Conservation (phyloP, 805 yeast species). For the Candida ipomoeae region DNA sequence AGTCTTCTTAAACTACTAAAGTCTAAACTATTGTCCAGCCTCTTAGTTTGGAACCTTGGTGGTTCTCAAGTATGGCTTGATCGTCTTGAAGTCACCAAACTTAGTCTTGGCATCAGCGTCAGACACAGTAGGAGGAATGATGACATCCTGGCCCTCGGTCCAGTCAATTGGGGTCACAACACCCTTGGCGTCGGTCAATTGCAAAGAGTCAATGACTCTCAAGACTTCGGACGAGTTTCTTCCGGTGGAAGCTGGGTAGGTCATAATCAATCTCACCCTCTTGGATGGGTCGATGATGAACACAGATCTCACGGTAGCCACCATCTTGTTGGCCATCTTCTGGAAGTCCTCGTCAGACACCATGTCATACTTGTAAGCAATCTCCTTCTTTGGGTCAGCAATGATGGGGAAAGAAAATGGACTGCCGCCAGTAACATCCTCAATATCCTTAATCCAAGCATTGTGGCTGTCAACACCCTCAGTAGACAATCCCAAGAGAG, state of each 20-base stretch:
- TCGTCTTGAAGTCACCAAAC: constrained; percentile 57
- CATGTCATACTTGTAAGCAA: constrained; percentile 65
- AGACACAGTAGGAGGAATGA: constrained; percentile 62
- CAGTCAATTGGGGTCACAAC: constrained; percentile 70
- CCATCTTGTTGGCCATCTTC: constrained; percentile 60
- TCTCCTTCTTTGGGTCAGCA: constrained; percentile 60
- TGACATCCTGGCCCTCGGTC: constrained; percentile 71
- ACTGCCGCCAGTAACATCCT: constrained; percentile 54
- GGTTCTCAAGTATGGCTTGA: constrained; percentile 62
- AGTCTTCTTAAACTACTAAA: too few species aligned
- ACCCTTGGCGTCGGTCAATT: constrained; percentile 56
- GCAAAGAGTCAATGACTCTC: constrained; percentile 67
- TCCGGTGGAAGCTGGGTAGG: constrained; percentile 73
- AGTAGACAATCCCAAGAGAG: constrained; percentile 65
- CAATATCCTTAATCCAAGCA: constrained; percentile 69
- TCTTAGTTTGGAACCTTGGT: constrained; percentile 31
- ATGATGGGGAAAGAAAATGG: constrained; percentile 60
- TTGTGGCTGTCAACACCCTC: constrained; percentile 59
- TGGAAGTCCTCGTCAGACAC: constrained; percentile 66
- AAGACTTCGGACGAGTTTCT: constrained; percentile 73
- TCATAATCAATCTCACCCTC: constrained; percentile 56
- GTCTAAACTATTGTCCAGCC: background rate
- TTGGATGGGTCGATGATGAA: constrained; percentile 67
- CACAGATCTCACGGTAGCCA: constrained; percentile 67
- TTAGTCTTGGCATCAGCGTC: constrained; percentile 55